phyloP scores from a whole-genome alignment of 139 green algal species.

The Pseudopediastrum boryanum region DNA sequence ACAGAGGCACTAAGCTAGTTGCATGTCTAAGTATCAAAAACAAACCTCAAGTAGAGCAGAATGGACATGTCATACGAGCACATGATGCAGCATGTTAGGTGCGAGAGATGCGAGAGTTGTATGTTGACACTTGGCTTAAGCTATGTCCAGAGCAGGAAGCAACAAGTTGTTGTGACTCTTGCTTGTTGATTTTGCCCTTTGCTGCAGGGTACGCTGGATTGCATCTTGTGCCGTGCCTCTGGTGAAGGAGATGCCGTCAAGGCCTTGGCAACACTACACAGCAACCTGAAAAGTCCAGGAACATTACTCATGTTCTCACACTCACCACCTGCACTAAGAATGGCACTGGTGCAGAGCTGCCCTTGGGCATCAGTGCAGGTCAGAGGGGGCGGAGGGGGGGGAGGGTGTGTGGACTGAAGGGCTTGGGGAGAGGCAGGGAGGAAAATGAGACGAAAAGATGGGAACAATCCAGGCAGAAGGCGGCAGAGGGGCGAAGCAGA shows the following conservation, averaged over 20 bases:
- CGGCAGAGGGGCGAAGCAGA: too few species aligned
- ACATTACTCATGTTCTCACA: conserved; percentile 22
- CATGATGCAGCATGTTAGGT: not conserved
- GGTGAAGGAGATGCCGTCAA: not conserved
- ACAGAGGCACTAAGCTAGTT: too few species aligned
- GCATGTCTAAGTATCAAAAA: too few species aligned
- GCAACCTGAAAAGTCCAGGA: conserved; percentile 20
- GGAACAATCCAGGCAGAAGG: too few species aligned
- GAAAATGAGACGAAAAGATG: too few species aligned
- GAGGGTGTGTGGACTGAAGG: too few species aligned
- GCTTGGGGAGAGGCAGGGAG: too few species aligned
- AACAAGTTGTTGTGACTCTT: not conserved
- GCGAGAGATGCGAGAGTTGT: not conserved
- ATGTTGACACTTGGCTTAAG: not conserved
- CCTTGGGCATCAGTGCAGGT: conserved; percentile 29
- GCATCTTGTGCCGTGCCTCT: conserved; percentile 9
- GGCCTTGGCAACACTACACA: not conserved
- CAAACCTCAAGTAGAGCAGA: too few species aligned
- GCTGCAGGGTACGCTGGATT: conserved; percentile 29
- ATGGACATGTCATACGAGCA: too few species aligned
- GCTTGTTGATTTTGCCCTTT: not conserved
- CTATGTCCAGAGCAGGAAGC: not conserved
- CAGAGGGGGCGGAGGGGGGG: too few species aligned
- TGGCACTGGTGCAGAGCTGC: conserved; percentile 20
- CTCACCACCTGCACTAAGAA: not conserved